phyloP scores from a whole-genome alignment of 768 basidiomycete species.

The Tephrocybe rancida region DNA sequence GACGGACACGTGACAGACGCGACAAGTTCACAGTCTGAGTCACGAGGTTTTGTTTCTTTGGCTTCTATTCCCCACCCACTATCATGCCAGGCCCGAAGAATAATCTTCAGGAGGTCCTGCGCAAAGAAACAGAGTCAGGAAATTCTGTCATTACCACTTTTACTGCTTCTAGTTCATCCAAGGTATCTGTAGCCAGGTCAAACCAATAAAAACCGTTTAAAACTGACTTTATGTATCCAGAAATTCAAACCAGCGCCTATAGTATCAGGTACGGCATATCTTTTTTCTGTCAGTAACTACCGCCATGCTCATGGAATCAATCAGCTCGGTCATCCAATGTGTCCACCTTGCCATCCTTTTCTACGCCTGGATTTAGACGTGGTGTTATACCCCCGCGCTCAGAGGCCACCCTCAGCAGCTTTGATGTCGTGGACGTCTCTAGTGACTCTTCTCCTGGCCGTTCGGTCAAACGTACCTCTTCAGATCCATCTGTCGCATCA shows the following conservation, averaged over 20 bases:
- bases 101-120: constrained; percentile 43
- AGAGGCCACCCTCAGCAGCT: constrained; percentile 18
- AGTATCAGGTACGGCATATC: constrained; percentile 13
- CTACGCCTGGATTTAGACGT: constrained; percentile 45
- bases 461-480: constrained; percentile 41
- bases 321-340: constrained; percentile 27
- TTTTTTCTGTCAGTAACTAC: neutral
- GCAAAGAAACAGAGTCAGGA: constrained; percentile 19
- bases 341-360: constrained; percentile 40
- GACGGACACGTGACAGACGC: constrained; percentile 26
- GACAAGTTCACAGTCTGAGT: constrained; percentile 4
- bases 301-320: neutral
- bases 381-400: constrained; percentile 17
- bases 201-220: neutral
- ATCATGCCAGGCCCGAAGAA: constrained; percentile 30
- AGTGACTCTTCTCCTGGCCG: constrained; percentile 37
- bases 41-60: constrained; percentile 3
- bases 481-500: constrained; percentile 33
- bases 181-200: constrained; percentile 15
- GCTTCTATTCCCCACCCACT: neutral
- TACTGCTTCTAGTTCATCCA: constrained; percentile 15
- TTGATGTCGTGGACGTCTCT: constrained; percentile 35
- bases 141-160: neutral
- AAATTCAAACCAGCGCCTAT: constrained; percentile 23
- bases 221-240: constrained; percentile 1